phyloP scores from a whole-genome alignment of 1,284 basidiomycete species.

The Omphalotus olearius region DNA sequence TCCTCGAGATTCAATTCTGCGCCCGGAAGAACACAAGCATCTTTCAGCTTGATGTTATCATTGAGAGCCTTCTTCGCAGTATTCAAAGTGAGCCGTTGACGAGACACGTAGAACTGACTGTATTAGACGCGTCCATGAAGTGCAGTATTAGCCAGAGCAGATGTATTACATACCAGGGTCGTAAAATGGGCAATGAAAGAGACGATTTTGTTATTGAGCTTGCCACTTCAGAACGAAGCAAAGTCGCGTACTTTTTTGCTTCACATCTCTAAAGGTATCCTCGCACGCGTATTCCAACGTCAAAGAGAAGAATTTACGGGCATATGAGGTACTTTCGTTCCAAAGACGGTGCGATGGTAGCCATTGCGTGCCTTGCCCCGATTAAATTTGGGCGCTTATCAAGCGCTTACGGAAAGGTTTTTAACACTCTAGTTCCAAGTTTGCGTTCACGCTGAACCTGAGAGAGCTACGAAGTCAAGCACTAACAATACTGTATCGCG shows the following conservation, averaged over 20 bases:
- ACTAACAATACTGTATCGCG: too few relatives aligned
- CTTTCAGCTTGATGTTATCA: conserved; percentile 58
- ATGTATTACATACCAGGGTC: too few relatives aligned
- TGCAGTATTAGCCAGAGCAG: too few relatives aligned
- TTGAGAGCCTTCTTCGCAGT: conserved; percentile 57
- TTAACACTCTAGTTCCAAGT: too few relatives aligned
- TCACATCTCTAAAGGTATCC: conserved; percentile 57
- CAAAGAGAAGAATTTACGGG: conserved; percentile 49
- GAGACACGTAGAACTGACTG: conserved; percentile 63
- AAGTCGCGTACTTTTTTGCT: conserved; percentile 49
- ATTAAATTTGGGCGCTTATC: too few relatives aligned
- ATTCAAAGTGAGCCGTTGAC: conserved; percentile 72
- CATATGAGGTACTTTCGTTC: conserved; percentile 38
- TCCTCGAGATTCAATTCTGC: conserved; percentile 78
- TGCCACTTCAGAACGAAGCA: neutral
- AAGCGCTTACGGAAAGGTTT: too few relatives aligned
- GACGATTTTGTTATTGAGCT: neutral
- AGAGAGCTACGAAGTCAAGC: too few relatives aligned
- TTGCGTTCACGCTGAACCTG: too few relatives aligned
- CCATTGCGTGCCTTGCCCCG: conserved; percentile 51
- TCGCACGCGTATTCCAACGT: conserved; percentile 49
- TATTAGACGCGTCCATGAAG: neutral
- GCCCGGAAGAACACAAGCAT: conserved; percentile 53
- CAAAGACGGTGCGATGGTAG: conserved; percentile 52
- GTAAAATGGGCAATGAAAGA: neutral